Conservation (phyloP, 352 stramenopile genomes). For the Pythium sp. region DNA sequence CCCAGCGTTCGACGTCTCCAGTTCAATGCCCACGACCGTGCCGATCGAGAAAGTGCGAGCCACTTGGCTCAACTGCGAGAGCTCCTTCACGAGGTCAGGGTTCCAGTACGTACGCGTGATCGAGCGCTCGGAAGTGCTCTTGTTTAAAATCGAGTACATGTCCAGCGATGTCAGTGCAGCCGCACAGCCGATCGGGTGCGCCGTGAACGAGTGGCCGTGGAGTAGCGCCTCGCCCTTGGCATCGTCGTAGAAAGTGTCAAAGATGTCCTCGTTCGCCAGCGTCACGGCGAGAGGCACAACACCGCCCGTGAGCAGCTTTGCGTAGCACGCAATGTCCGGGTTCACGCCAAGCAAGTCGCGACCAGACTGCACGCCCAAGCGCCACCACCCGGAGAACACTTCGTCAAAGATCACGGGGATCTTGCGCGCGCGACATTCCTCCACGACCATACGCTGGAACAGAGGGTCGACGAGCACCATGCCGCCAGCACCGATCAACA, state of each 20-base stretch:
- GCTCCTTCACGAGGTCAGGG: constrained; percentile 30
- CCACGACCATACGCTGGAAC: constrained; percentile 88
- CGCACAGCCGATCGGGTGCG: constrained; percentile 88
- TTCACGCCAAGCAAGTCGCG: constrained; percentile 83
- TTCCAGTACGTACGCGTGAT: constrained; percentile 61
- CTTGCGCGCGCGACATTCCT: constrained; percentile 62
- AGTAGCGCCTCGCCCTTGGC: constrained; percentile 85
- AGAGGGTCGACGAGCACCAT: constrained; percentile 92
- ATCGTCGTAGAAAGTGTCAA: constrained; percentile 88
- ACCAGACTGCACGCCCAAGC: constrained; percentile 82
- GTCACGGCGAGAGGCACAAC: constrained; percentile 86
- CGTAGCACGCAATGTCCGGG: constrained; percentile 90
- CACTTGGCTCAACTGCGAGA: constrained; percentile 55
- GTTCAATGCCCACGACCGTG: constrained; percentile 75
- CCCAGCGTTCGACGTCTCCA: constrained; percentile 49
- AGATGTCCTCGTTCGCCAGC: constrained; percentile 86
- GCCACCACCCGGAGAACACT: constrained; percentile 90
- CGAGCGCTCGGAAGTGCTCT: constrained; percentile 4
- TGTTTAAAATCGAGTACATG: constrained; percentile 79
- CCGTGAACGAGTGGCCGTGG: constrained; percentile 92
- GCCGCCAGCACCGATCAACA: constrained; percentile 85
- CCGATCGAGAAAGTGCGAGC: constrained; percentile 71
- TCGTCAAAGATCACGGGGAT: constrained; percentile 93
- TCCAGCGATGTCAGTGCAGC: constrained; percentile 85
- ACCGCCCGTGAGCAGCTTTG: constrained; percentile 90